Conservation (phyloP, 2,329 filamentous ascomycete species). For the Cytospora leucostoma region DNA sequence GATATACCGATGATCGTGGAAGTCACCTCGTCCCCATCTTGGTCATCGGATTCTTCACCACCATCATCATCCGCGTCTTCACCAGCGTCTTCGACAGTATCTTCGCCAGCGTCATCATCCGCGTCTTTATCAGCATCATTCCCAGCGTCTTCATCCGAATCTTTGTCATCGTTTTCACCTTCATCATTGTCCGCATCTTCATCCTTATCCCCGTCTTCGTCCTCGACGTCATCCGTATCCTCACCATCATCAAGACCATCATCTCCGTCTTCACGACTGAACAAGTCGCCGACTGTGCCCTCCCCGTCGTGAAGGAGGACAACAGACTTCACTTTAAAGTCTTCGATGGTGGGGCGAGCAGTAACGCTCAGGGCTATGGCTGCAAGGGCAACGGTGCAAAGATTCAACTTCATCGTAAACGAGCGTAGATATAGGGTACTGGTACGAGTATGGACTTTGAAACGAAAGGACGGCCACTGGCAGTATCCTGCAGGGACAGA, state of each 20-base stretch:
- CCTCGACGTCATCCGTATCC: slow-evolving; percentile 1
- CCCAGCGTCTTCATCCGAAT: not conserved
- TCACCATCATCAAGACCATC: slow-evolving; percentile 5
- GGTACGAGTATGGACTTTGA: not conserved
- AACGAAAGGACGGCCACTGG: not conserved
- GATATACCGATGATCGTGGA: no score
- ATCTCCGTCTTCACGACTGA: slow-evolving; percentile 12
- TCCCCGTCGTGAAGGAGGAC: slow-evolving; percentile 7
- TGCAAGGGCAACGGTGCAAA: slow-evolving; percentile 14
- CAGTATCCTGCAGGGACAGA: slow-evolving; percentile 9
- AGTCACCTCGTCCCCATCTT: no score
- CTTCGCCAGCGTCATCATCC: not conserved
- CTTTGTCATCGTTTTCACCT: no score
- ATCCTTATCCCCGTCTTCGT: not conserved
- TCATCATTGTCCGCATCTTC: no score
- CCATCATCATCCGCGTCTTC: no score
- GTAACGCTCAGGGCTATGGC: slow-evolving; percentile 16
- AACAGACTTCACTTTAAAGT: slow-evolving; percentile 1
- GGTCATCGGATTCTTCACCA: no score
- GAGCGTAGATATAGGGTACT: not conserved
- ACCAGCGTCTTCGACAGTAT: no score
- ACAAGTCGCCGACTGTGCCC: slow-evolving; percentile 14
- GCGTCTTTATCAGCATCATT: no score
- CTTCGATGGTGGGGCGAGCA: slow-evolving; percentile 11
- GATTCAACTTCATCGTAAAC: slow-evolving; percentile 19